These are phyloP conservation scores for Clavispora vitiphila DNA, from an alignment of 805 yeast genomes.

Conservation along the genomic window DNA sequence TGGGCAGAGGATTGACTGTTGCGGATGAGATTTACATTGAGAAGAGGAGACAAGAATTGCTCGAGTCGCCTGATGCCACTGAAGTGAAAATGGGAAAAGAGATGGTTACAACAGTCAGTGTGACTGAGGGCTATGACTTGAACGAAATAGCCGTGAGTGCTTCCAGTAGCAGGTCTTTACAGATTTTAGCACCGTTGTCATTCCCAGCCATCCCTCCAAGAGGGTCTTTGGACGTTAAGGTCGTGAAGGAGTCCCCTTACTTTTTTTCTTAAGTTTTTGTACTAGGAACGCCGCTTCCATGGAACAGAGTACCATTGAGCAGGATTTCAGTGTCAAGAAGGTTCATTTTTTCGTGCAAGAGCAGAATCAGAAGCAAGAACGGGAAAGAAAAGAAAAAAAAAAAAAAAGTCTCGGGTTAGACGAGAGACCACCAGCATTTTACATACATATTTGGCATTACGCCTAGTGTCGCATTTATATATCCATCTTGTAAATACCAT, in stretches of 20 bases:
- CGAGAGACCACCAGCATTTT: neutral
- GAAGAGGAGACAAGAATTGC: slow-evolving; percentile 50
- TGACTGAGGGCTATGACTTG: slow-evolving; percentile 35
- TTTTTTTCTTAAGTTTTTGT: slow-evolving; percentile 68
- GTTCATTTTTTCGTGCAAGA: neutral
- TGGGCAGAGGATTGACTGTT: slow-evolving; percentile 54
- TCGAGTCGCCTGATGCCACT: slow-evolving; percentile 48
- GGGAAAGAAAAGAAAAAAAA: no score
- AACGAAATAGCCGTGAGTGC: slow-evolving; percentile 18
- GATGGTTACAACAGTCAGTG: slow-evolving; percentile 68
- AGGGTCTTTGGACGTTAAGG: slow-evolving; percentile 79
- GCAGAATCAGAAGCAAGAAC: no score
- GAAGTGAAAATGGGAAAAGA: slow-evolving; percentile 45
- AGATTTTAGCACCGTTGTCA: slow-evolving; percentile 59
- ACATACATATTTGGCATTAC: neutral
- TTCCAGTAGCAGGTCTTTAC: slow-evolving; percentile 24
- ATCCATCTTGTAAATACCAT: neutral
- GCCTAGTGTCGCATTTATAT: neutral
- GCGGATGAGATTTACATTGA: slow-evolving; percentile 75
- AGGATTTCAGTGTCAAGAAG: neutral
- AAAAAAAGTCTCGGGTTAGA: neutral
- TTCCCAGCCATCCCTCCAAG: slow-evolving; percentile 71
- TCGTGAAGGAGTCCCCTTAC: slow-evolving; percentile 68
- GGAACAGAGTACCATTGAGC: neutral
- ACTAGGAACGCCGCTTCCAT: no score